These are phyloP conservation scores for Paramecium sonneborni DNA, from an alignment of 73 alveolate species.

Conservation along the genomic window DNA sequence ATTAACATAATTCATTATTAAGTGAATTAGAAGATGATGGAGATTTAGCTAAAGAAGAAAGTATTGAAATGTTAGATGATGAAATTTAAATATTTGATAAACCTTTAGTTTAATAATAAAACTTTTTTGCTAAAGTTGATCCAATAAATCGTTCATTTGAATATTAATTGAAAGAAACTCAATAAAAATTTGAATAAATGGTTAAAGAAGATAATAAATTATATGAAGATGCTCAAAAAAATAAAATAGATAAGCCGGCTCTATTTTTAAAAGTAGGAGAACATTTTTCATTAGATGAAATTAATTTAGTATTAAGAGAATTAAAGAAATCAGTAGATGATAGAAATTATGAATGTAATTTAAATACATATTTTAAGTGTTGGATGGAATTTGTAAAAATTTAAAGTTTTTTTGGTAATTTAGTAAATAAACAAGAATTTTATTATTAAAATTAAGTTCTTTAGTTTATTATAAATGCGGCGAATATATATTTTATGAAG, in stretches of 20 bases:
- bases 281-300: conserved; percentile 36
- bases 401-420: conserved; percentile 30
- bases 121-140: conserved; percentile 15
- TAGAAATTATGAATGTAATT: conserved; percentile 45
- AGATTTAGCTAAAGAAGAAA: conserved; percentile 26
- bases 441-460: not conserved
- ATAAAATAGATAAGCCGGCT: conserved; percentile 23
- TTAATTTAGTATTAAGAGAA: conserved; percentile 12
- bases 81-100: not conserved
- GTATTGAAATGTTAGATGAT: conserved; percentile 49
- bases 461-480: not conserved
- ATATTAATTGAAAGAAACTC: not conserved
- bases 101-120: not conserved
- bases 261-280: conserved; percentile 24
- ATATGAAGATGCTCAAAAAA: not conserved
- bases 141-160: not conserved
- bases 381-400: not conserved
- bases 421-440: not conserved
- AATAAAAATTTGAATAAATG: conserved; percentile 24
- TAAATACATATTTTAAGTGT: not conserved
- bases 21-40: conserved; percentile 51
- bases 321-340: conserved; percentile 12
- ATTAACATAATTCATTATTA: conserved; percentile 36
- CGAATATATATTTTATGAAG: conserved; percentile 48
- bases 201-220: not conserved